Evolutionary conservation across 2,329 filamentous ascomycete species (phyloP).

Genomic region (Thielaviopsis euricoi): DNA sequence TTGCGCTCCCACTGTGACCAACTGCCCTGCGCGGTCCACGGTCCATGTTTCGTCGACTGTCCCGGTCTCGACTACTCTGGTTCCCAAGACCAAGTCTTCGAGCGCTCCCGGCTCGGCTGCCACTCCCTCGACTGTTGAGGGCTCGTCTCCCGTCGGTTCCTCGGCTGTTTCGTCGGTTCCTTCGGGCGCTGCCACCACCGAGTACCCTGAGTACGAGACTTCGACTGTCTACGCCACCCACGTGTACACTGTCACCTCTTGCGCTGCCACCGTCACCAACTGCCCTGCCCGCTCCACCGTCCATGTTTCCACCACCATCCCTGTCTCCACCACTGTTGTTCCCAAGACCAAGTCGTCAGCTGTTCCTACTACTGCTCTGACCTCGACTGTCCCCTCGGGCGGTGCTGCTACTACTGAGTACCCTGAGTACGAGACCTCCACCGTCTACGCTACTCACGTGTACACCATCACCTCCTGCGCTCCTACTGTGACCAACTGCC

Average conservation of each 20-base stretch:
- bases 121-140: neutral
- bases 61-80: conserved; percentile 35
- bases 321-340: neutral
- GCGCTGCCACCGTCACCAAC: conserved; percentile 9
- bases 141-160: neutral
- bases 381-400: neutral
- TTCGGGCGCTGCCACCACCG: neutral
- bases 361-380: neutral
- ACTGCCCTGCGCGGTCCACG: neutral
- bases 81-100: conserved; percentile 14
- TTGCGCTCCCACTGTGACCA: neutral
- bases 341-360: neutral
- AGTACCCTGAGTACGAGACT: neutral
- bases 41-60: neutral
- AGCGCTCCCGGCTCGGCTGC: neutral
- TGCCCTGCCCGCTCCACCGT: conserved; percentile 3
- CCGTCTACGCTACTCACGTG: conserved; percentile 2
- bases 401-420: neutral
- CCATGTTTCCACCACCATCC: neutral
- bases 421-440: conserved; percentile 3
- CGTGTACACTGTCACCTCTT: conserved; percentile 6
- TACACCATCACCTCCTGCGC: neutral
- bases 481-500: neutral
- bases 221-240: conserved; percentile 1
- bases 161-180: neutral